Conservation (phyloP, 306 rosid genomes). For the Citrullus mucosospermus region DNA sequence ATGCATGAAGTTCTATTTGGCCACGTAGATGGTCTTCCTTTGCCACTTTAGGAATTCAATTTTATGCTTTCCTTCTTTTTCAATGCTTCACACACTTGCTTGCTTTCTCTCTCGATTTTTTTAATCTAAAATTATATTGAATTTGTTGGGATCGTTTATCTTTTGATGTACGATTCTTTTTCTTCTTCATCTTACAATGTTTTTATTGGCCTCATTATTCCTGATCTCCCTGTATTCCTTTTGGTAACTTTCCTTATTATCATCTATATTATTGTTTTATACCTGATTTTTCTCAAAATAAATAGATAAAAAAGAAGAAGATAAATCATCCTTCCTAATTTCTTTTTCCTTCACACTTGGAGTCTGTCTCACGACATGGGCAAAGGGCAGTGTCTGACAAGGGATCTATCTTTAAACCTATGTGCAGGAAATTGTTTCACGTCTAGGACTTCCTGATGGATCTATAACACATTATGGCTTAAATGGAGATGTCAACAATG, state of each 20-base stretch:
- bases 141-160: not conserved
- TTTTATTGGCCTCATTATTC: not conserved
- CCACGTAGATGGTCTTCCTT: not conserved
- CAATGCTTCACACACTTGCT: not conserved
- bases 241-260: not conserved
- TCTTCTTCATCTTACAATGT: not conserved
- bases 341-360: not conserved
- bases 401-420: slow-evolving; percentile 12
- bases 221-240: not conserved
- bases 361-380: not conserved
- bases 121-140: not conserved
- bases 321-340: not conserved
- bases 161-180: not conserved
- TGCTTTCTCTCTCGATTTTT: not conserved
- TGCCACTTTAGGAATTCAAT: not conserved
- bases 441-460: slow-evolving; percentile 67
- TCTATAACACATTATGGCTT: slow-evolving; percentile 70
- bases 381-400: not conserved
- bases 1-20: not conserved
- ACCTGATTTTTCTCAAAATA: not conserved
- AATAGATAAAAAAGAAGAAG: not conserved
- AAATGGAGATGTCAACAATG: slow-evolving; percentile 59
- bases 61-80: not conserved
- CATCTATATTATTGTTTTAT: not conserved
- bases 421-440: slow-evolving; percentile 73